These are phyloP conservation scores for Saccharomycopsis vini DNA, from an alignment of 805 yeast species.

Conservation along the genomic window DNA sequence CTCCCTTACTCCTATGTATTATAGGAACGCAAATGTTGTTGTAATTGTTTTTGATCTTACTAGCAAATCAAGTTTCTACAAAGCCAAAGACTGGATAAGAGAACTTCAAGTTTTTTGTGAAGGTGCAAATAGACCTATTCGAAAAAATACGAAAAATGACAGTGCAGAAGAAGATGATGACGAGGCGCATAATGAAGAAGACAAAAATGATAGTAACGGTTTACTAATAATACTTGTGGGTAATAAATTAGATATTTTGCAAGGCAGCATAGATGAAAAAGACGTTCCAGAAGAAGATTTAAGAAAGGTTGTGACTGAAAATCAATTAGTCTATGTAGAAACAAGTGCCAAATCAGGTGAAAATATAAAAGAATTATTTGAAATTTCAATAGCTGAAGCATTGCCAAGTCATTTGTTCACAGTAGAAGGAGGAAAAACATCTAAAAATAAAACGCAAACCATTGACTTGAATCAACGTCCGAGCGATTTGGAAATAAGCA, in stretches of 20 bases:
- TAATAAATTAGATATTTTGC: constrained; percentile 59
- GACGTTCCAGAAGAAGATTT: constrained; percentile 30
- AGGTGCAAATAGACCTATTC: constrained; percentile 26
- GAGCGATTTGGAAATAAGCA: not conserved
- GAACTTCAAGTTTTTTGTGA: constrained; percentile 73
- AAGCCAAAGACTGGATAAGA: constrained; percentile 86
- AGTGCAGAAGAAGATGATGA: not conserved
- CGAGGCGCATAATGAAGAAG: not conserved
- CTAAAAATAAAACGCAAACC: not conserved
- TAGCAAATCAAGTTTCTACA: constrained; percentile 57
- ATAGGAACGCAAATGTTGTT: constrained; percentile 74
- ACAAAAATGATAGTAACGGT: not conserved
- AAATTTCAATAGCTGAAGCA: constrained; percentile 29
- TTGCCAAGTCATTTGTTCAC: constrained; percentile 16
- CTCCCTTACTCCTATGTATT: constrained; percentile 76
- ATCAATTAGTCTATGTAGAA: constrained; percentile 40
- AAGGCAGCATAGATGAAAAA: constrained; percentile 28
- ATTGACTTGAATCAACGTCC: constrained; percentile 15
- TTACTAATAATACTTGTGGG: constrained; percentile 83
- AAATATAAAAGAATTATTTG: constrained; percentile 42
- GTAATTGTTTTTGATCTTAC: constrained; percentile 81
- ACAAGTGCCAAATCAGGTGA: constrained; percentile 69
- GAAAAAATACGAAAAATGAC: no score
- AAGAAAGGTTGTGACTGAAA: constrained; percentile 39
- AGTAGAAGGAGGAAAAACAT: constrained; percentile 9